Evolutionary conservation across 2,329 filamentous ascomycete genomes (phyloP), one percentile per base, ranked within the genome.

Genomic region (Venturia asperata): DNA sequence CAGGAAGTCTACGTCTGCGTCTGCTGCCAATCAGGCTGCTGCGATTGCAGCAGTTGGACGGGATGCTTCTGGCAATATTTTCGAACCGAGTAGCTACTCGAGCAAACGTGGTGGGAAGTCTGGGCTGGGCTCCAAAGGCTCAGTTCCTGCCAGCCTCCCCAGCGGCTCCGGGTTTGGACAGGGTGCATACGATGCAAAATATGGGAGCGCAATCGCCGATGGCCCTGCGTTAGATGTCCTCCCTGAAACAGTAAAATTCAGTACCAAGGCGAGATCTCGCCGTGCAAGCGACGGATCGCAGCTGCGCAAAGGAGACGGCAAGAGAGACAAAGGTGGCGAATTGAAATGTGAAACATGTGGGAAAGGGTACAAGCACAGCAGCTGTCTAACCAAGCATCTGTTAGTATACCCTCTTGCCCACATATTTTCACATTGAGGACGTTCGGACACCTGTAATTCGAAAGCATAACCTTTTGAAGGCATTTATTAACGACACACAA

Each of bases 281-380:
- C 82, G 85, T 69, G 85, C 92, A 67, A 97, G 92, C 76, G 93
- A 97, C 75, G 92, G 92, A 68, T 90, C 93, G 70, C 87, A 89
- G 71, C 82, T 93, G 68, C 81, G 83, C 72, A 95, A 94, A 78
- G 87, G 89, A 71, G 90, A 93, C 72, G 83, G 85, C 70, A 87
- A 86, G 81, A 92, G 91, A 80, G 84, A 85, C 77, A 89, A 86
- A 79, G 85, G 87, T 73, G 86, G 87, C 73, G 93, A 97, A 77
- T 86, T 99, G 75, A 91, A 90, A 78, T 99, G 94, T 82, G 91
- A 96, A 76, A 93, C 92, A 79, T 99, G 94, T 82, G 93, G 93
- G 78, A 99, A 99, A 85, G 92, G 92, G 80, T 99, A 99, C 86
- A 99, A 99, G 87, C 94, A 99, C 85, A 96, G 92, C 87, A 97